Evolutionary conservation across 179 eudicot genomes (phyloP).

Genomic region (Drosera spatulata): DNA sequence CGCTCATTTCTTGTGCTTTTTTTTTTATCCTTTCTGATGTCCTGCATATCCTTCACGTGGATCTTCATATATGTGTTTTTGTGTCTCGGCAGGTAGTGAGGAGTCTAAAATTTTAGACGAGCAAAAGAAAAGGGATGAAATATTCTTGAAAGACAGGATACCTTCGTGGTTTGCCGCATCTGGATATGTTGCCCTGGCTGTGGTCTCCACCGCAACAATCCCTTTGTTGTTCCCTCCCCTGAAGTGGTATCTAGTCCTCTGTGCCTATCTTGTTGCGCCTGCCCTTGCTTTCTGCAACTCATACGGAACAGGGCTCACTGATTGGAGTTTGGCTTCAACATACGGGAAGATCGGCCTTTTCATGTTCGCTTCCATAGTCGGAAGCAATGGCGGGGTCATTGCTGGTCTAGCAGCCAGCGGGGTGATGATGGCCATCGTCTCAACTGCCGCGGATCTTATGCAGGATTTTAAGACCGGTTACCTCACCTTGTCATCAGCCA

Average conservation of each 20-base stretch:
- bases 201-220: conserved; percentile 63
- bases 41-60: neutral
- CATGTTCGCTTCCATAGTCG: conserved; percentile 70
- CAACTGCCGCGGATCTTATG: conserved; percentile 97
- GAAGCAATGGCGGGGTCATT: conserved; percentile 70
- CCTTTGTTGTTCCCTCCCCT: conserved; percentile 85
- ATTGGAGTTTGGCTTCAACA: conserved; percentile 91
- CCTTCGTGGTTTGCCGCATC: conserved; percentile 86
- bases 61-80: neutral
- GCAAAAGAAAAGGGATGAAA: conserved; percentile 51
- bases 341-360: conserved; percentile 93
- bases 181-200: conserved; percentile 80
- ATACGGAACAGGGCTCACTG: conserved; percentile 91
- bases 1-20: too few species aligned
- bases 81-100: conserved; percentile 41
- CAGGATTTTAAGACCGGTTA: conserved; percentile 97
- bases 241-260: conserved; percentile 88
- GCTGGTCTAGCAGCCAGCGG: conserved; percentile 93
- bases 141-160: conserved; percentile 66
- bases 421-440: conserved; percentile 93
- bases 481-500: conserved; percentile 84
- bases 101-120: conserved; percentile 43
- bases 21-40: neutral
- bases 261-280: conserved; percentile 76
- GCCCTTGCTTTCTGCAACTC: conserved; percentile 99